Evolutionary conservation across 768 basidiomycete genomes (phyloP), one percentile per base, ranked within the genome.

Genomic region (Xerocomellus intermedius): DNA sequence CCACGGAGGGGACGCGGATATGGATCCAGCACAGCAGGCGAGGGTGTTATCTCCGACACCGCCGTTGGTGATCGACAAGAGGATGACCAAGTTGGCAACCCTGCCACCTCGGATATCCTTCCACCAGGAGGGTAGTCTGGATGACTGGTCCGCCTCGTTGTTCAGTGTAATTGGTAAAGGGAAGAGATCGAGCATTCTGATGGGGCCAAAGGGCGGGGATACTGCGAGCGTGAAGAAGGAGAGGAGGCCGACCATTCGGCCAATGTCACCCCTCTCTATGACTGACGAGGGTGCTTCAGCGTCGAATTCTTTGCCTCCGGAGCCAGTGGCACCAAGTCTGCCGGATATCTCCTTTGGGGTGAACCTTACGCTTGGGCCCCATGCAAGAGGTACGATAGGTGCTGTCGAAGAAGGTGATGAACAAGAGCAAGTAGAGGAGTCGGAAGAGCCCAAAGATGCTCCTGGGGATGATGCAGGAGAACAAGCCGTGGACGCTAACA

Each of bases 61-160:
- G 14, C 71, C 74, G 35, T 57, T 76, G 12, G 62, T 73, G 42
- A 63, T 73, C 37, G 69, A 67, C 52, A 65, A 67, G 51, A 56
- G 52, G 42, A 7, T 63, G 39, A 22, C 49, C 30, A 62, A 59
- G 43, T 35, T 64, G n/a, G 63, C 58, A 12, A 56, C 44, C 17
- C 30, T 63, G 30, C 80, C 84, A 0, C 84, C 84, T 12, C 78
- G 84, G 14, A 62, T 86, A 30, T 84, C 83, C 5, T 71, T 84
- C 28, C 81, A 82, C 54, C 73, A 74, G 35, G 77, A 80, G 48
- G 52, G 55, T 12, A 82, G 79, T 57, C 70, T 84, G 26, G 74
- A 76, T 10, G 74, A 75, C 26, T 85, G 84, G 85, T 75, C 80
- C 10, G 76, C 80, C 60, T 75, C 80, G 7, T 60, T 85, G 35